Evolutionary conservation across 2,329 filamentous ascomycete genomes (phyloP).

Genomic region (Ceratocystis huliohia): DNA sequence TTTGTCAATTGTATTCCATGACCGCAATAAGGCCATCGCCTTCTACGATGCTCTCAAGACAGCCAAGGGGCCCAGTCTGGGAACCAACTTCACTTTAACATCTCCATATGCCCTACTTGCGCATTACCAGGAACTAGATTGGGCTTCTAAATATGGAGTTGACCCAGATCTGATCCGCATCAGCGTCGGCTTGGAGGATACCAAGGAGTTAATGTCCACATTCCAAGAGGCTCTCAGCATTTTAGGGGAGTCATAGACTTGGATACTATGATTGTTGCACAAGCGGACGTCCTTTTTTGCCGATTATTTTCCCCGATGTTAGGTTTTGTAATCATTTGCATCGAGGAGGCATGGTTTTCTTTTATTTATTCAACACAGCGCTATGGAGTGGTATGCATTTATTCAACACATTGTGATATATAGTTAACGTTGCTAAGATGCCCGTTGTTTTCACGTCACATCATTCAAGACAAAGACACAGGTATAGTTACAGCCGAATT

Average conservation of each 20-base stretch:
- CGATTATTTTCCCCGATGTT: background rate
- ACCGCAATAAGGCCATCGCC: conserved; percentile 54
- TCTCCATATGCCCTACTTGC: conserved; percentile 86
- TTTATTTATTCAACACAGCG: conserved; percentile 10
- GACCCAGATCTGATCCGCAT: conserved; percentile 69
- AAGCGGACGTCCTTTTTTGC: no score
- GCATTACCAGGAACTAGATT: conserved; percentile 85
- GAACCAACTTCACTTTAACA: conserved; percentile 89
- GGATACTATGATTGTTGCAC: no score
- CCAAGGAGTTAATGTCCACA: conserved; percentile 46
- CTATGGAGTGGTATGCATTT: background rate
- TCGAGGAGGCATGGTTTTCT: background rate
- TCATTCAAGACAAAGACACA: background rate
- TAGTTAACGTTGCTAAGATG: background rate
- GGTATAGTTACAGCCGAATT: background rate
- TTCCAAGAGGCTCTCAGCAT: conserved; percentile 60
- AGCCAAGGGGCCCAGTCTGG: conserved; percentile 84
- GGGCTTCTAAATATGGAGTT: conserved; percentile 72
- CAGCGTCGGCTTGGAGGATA: conserved; percentile 80
- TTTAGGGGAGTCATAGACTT: background rate
- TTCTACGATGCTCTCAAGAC: conserved; percentile 83
- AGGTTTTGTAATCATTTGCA: background rate
- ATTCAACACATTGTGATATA: conserved; percentile 3
- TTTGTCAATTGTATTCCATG: conserved; percentile 69
- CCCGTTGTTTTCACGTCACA: background rate